These are phyloP conservation scores for Penicillium coffeae DNA, from an alignment of 495 filamentous ascomycete species.

Conservation along the genomic window DNA sequence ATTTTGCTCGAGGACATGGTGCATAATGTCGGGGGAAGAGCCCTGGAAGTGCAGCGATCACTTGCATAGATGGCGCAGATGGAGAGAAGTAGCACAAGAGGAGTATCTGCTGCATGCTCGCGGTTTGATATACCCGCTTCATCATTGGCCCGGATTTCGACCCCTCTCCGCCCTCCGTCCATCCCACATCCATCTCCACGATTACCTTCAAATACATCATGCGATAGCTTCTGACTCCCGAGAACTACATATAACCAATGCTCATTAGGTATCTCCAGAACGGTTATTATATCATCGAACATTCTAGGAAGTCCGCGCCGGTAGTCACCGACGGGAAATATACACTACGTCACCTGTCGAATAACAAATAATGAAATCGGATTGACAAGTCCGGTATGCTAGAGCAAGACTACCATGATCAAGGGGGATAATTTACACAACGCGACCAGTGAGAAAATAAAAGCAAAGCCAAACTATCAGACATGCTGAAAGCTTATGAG, in stretches of 20 bases:
- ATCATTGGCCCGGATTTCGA: constrained; percentile 12
- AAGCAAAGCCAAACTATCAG: constrained; percentile 13
- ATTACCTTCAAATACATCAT: neutral
- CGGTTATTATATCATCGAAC: too few relatives aligned
- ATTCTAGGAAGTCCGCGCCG: too few relatives aligned
- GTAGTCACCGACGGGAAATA: too few relatives aligned
- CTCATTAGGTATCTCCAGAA: too few relatives aligned
- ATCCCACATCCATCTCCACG: neutral
- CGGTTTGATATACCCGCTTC: constrained; percentile 16
- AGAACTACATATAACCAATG: too few relatives aligned
- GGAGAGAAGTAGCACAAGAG: neutral
- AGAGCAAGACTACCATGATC: constrained; percentile 33
- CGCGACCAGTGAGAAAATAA: constrained; percentile 19
- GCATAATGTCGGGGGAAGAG: too few relatives aligned
- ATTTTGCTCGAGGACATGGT: too few relatives aligned
- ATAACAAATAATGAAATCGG: constrained; percentile 15
- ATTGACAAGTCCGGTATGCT: constrained; percentile 32
- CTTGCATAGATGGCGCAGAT: neutral
- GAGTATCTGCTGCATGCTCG: neutral
- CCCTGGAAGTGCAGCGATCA: neutral
- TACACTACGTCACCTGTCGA: constrained; percentile 6
- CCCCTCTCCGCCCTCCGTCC: constrained; percentile 4
- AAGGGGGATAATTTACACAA: constrained; percentile 45
- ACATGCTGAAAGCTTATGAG: constrained; percentile 30
- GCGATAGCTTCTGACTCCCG: neutral